These are phyloP conservation scores for Debaryomyces nepalensis DNA, from an alignment of 1,139 yeast genomes.

Conservation along the genomic window DNA sequence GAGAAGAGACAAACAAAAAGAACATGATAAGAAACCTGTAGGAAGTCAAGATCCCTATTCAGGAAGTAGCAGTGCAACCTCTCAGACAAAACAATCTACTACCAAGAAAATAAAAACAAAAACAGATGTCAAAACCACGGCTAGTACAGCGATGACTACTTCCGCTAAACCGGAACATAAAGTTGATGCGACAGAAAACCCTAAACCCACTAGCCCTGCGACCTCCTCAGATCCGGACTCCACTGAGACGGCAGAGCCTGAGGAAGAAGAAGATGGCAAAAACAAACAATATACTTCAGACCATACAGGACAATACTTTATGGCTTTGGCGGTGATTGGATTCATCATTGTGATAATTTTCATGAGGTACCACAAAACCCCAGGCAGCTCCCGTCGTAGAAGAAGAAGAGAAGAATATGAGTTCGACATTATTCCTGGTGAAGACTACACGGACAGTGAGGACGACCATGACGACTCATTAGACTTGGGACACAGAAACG, in stretches of 20 bases:
- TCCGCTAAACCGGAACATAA: conserved; percentile 13
- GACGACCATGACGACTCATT: conserved; percentile 31
- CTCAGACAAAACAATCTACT: too few relatives aligned
- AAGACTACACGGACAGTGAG: conserved; percentile 53
- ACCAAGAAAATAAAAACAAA: conserved; percentile 5
- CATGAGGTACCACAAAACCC: conserved; percentile 56
- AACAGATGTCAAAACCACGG: conserved; percentile 9
- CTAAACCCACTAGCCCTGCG: conserved; percentile 7
- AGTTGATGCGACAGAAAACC: conserved; percentile 12
- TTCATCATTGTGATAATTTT: conserved; percentile 57
- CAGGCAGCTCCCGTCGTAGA: conserved; percentile 54
- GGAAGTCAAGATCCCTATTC: conserved; percentile 9
- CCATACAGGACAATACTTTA: conserved; percentile 62
- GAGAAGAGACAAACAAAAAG: conserved; percentile 35
- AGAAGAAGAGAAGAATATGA: conserved; percentile 78
- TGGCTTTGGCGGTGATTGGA: conserved; percentile 63
- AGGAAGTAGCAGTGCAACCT: too few relatives aligned
- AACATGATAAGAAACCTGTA: conserved; percentile 15
- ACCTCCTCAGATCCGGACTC: conserved; percentile 6
- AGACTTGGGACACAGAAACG: conserved; percentile 31
- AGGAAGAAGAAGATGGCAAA: conserved; percentile 36
- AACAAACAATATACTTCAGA: conserved; percentile 36
- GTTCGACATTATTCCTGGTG: conserved; percentile 77
- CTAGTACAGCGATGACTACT: conserved; percentile 14
- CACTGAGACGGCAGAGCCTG: conserved; percentile 20